Evolutionary conservation across 345 rosid genomes (phyloP).

Genomic region (Murraya paniculata): DNA sequence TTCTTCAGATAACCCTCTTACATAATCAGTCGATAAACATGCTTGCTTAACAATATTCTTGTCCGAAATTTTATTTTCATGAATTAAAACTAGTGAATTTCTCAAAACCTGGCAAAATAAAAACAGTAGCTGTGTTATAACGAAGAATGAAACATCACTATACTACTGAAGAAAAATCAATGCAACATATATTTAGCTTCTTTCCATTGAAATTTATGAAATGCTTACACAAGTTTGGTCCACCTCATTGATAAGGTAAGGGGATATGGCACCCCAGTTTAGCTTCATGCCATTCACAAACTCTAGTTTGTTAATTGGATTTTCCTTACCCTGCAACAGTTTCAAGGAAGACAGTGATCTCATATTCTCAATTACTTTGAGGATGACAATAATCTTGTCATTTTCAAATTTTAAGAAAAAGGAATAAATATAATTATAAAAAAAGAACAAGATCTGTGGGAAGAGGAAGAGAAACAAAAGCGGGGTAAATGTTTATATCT

Average conservation of each 20-base stretch:
- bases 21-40: slow-evolving; percentile 9
- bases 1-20: slow-evolving; percentile 19
- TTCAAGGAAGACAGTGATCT: background rate
- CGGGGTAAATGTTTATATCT: background rate
- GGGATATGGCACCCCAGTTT: slow-evolving; percentile 49
- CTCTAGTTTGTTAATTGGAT: slow-evolving; percentile 41
- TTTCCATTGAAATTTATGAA: background rate
- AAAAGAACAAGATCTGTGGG: background rate
- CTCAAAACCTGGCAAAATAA: slow-evolving; percentile 35
- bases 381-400: no score
- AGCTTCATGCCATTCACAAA: slow-evolving; percentile 52
- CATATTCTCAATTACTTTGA: no score
- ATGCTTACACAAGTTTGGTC: slow-evolving; percentile 42
- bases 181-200: background rate
- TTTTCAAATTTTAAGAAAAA: no score
- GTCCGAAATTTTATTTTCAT: slow-evolving; percentile 40
- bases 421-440: background rate
- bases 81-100: slow-evolving; percentile 41
- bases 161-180: background rate
- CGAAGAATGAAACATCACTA: background rate
- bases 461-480: no score
- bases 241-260: slow-evolving; percentile 38
- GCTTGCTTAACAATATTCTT: background rate
- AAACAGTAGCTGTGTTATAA: background rate
- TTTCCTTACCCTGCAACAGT: slow-evolving; percentile 41